phyloP scores from a whole-genome alignment of 495 filamentous ascomycete genomes.

The Daldinia vernicosa region DNA sequence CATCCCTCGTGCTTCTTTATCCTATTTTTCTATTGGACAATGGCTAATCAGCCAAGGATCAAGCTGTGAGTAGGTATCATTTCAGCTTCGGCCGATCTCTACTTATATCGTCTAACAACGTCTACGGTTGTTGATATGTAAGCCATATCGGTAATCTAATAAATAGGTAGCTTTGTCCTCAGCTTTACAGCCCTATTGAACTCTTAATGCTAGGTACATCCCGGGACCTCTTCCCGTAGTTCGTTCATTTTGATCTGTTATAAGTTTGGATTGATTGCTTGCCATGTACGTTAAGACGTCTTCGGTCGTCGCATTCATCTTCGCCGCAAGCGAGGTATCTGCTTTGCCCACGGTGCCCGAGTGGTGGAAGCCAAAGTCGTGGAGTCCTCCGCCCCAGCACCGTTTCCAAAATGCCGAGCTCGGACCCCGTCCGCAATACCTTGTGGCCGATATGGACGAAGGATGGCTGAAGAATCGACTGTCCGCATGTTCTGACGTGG shows the following conservation, averaged over 20 bases:
- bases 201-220: background rate
- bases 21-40: slow-evolving; percentile 32
- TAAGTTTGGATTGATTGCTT: slow-evolving; percentile 1
- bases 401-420: slow-evolving; percentile 56
- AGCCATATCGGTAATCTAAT: slow-evolving; percentile 2
- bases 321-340: slow-evolving; percentile 37
- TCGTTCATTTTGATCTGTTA: background rate
- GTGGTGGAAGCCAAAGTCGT: slow-evolving; percentile 10
- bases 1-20: slow-evolving; percentile 17
- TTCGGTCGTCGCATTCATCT: slow-evolving; percentile 22
- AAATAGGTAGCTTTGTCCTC: slow-evolving; percentile 22
- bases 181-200: background rate
- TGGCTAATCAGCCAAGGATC: slow-evolving; percentile 3
- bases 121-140: too few relatives aligned
- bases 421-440: slow-evolving; percentile 66
- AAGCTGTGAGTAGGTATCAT: slow-evolving; percentile 7
- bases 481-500: slow-evolving; percentile 59
- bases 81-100: slow-evolving; percentile 24
- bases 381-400: slow-evolving; percentile 31
- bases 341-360: slow-evolving; percentile 27
- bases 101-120: too few relatives aligned
- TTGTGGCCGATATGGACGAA: slow-evolving; percentile 67
- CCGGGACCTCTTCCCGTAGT: background rate
- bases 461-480: slow-evolving; percentile 65
- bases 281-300: slow-evolving; percentile 35